Percentiles rank a stretch among this genome's conserved stretches.
Conservation (phyloP, 768 basidiomycete genomes). For the Collybia mongolica region DNA sequence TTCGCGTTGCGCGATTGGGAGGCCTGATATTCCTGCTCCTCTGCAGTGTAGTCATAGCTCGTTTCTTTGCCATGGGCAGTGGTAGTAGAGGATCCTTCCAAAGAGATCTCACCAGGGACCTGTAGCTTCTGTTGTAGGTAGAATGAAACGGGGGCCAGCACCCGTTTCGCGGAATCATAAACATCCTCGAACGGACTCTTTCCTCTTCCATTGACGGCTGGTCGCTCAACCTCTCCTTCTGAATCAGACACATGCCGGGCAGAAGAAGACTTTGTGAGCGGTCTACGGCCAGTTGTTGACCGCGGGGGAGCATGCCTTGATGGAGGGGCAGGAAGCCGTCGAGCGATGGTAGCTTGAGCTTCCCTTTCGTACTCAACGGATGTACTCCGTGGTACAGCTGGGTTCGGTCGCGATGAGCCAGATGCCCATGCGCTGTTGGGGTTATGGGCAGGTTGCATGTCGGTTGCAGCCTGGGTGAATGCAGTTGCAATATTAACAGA, state of each 20-base stretch:
- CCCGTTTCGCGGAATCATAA: constrained; percentile 53
- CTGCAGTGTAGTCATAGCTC: constrained; percentile 78
- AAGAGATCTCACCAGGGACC: constrained; percentile 47
- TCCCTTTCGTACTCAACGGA: constrained; percentile 80
- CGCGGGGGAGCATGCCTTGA: constrained; percentile 40
- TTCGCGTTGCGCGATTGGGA: constrained; percentile 23
- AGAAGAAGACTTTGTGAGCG: constrained; percentile 56
- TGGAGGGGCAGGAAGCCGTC: constrained; percentile 63
- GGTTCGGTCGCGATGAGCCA: constrained; percentile 44
- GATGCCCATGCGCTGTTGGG: constrained; percentile 72
- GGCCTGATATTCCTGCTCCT: constrained; percentile 64
- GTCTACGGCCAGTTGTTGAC: constrained; percentile 35
- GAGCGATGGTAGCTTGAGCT: constrained; percentile 44
- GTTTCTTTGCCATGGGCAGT: constrained; percentile 37
- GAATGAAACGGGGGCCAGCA: constrained; percentile 55
- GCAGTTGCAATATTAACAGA: constrained; percentile 86
- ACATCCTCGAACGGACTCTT: constrained; percentile 71
- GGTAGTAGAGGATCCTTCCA: constrained; percentile 10
- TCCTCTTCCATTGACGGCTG: constrained; percentile 40
- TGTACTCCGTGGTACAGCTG: constrained; percentile 63
- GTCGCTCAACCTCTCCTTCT: constrained; percentile 52
- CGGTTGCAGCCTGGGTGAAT: constrained; percentile 67
- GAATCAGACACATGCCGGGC: constrained; percentile 64
- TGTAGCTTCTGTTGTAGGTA: constrained; percentile 63
- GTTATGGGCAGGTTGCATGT: constrained; percentile 42